A percentile compares a stretch with the other conserved stretches of the same genome.
phyloP scores from a whole-genome alignment of 2,329 filamentous ascomycete genomes.

The Xylariaceae sp. region DNA sequence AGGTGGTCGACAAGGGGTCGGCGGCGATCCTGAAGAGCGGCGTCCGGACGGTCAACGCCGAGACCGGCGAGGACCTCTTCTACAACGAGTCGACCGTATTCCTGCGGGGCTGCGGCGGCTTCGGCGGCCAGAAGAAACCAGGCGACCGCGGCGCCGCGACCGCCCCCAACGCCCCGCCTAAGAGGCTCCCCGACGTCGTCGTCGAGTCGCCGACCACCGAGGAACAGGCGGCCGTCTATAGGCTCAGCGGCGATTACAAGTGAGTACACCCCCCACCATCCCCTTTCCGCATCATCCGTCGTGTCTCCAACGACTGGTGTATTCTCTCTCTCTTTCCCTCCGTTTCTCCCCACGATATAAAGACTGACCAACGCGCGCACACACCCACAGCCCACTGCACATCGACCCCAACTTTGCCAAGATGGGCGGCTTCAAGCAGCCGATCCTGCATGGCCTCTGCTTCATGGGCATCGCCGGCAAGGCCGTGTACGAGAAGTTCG shows the following conservation, averaged over 20 bases:
- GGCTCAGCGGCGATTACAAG: constrained; percentile 92
- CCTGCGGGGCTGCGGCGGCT: constrained; percentile 87
- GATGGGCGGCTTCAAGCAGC: constrained; percentile 90
- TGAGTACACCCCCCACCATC: too few species aligned
- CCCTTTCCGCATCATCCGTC: too few species aligned
- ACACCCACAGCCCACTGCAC: constrained; percentile 71
- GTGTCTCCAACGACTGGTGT: too few species aligned
- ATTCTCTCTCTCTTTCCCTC: background rate
- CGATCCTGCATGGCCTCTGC: constrained; percentile 96
- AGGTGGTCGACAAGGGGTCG: constrained; percentile 94
- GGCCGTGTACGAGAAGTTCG: constrained; percentile 83
- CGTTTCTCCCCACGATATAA: background rate
- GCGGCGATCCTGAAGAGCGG: constrained; percentile 82
- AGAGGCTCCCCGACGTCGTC: constrained; percentile 76
- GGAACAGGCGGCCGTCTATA: constrained; percentile 92
- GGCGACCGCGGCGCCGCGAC: constrained; percentile 78
- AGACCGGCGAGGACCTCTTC: constrained; percentile 86
- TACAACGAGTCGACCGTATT: constrained; percentile 97
- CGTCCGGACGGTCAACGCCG: constrained; percentile 80
- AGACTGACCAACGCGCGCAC: background rate
- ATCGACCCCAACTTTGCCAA: constrained; percentile 94
- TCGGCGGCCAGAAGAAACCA: constrained; percentile 80
- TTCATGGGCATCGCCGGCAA: constrained; percentile 91
- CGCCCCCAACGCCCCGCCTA: constrained; percentile 75
- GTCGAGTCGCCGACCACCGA: constrained; percentile 84